These are phyloP conservation scores for Hibiscus trionum DNA, from an alignment of 345 rosid genomes.

Conservation along the genomic window DNA sequence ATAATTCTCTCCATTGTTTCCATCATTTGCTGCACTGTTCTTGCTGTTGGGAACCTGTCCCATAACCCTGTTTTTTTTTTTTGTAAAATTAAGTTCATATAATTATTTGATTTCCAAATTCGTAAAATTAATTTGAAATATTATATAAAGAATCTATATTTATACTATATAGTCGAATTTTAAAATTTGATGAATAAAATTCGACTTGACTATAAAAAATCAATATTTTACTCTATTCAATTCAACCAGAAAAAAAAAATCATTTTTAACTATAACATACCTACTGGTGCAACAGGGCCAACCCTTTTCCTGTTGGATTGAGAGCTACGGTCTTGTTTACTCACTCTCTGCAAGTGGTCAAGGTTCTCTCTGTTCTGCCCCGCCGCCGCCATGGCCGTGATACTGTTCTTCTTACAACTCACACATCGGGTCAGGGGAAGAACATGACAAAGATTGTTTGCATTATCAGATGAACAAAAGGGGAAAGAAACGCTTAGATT, in stretches of 20 bases:
- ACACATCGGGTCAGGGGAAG: neutral
- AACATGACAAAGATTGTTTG: neutral
- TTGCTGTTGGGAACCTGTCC: constrained; percentile 49
- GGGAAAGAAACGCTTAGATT: constrained; percentile 21
- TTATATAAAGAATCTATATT: too few relatives aligned
- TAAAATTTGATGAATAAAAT: too few relatives aligned
- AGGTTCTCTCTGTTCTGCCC: constrained; percentile 32
- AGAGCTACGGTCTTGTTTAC: neutral
- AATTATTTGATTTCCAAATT: too few relatives aligned
- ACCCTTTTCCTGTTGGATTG: constrained; percentile 31
- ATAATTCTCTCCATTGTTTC: constrained; percentile 58
- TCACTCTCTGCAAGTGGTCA: constrained; percentile 36
- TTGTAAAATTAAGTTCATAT: neutral
- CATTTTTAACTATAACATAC: constrained; percentile 16
- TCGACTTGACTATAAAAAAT: too few relatives aligned
- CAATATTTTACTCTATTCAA: too few relatives aligned
- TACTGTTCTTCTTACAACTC: constrained; percentile 6
- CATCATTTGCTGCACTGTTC: constrained; percentile 61
- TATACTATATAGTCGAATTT: too few relatives aligned
- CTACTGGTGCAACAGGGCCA: constrained; percentile 32
- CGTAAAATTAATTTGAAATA: too few relatives aligned
- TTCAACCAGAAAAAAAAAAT: too few relatives aligned
- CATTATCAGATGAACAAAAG: neutral
- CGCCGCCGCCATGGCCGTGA: constrained; percentile 23
- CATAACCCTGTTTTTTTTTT: constrained; percentile 23